Conservation (phyloP, 768 basidiomycete species). For the Russula olivacea region DNA sequence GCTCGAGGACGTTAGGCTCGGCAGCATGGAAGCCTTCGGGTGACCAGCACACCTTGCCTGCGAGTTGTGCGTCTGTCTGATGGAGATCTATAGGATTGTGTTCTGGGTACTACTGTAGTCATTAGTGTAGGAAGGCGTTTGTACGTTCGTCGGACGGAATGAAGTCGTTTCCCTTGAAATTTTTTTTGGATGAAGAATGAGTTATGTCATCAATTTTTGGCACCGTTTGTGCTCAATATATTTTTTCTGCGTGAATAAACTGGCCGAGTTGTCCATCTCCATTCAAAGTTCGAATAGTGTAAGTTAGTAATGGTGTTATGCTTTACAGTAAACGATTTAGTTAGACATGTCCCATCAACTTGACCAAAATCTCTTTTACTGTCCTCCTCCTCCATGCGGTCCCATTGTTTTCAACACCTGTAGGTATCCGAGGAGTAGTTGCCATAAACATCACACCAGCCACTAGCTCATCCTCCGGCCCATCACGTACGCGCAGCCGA, state of each 20-base stretch:
- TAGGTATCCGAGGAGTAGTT: slow-evolving; percentile 24
- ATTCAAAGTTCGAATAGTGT: too few relatives aligned
- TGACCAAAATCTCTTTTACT: slow-evolving; percentile 61
- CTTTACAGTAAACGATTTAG: too few relatives aligned
- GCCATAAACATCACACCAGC: slow-evolving; percentile 59
- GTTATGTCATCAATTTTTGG: too few relatives aligned
- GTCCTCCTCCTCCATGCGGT: slow-evolving; percentile 41
- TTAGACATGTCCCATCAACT: slow-evolving; percentile 48
- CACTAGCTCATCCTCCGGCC: slow-evolving; percentile 64
- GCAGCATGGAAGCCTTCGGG: slow-evolving; percentile 27
- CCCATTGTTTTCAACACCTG: slow-evolving; percentile 21
- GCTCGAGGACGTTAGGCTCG: slow-evolving; percentile 39
- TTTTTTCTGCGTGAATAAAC: too few relatives aligned
- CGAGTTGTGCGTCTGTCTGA: slow-evolving; percentile 40
- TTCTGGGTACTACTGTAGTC: background rate
- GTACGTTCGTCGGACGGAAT: background rate
- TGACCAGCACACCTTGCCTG: slow-evolving; percentile 30
- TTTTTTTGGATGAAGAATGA: too few relatives aligned
- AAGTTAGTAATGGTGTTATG: too few relatives aligned
- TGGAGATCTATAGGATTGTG: slow-evolving; percentile 29
- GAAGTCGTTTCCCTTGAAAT: too few relatives aligned
- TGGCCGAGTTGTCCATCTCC: too few relatives aligned
- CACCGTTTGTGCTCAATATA: too few relatives aligned
- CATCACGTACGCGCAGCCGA: slow-evolving; percentile 62
- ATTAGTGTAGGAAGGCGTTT: background rate